Evolutionary conservation across 2,329 filamentous ascomycete species (phyloP).

Genomic region (Coniochaeta sp.): DNA sequence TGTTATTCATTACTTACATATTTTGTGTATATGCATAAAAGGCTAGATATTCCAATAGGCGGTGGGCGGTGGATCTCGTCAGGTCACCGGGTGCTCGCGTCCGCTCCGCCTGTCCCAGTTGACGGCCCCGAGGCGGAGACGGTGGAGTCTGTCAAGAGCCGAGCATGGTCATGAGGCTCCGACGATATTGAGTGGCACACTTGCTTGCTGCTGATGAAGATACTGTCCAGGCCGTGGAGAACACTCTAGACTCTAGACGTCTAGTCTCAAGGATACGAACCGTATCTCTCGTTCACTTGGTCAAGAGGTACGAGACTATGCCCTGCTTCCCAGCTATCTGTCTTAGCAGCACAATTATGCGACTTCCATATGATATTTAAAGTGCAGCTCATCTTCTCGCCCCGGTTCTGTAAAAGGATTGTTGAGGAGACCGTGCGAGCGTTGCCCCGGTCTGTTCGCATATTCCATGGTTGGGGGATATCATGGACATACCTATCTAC

Average conservation of each 20-base stretch:
- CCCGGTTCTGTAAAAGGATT: not conserved
- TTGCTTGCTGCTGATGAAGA: not conserved
- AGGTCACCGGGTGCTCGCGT: not conserved
- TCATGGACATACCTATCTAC: not conserved
- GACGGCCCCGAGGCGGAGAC: not conserved
- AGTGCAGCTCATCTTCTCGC: not conserved
- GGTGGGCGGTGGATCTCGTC: not conserved
- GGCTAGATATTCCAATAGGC: not conserved
- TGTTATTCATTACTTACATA: not conserved
- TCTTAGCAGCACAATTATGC: not conserved
- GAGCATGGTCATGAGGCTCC: slow-evolving; percentile 6
- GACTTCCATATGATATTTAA: not conserved
- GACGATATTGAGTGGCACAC: slow-evolving; percentile 1
- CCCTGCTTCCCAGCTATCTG: not conserved
- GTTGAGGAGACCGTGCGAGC: not conserved
- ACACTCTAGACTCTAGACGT: not conserved
- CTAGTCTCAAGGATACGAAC: not conserved
- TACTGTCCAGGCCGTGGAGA: not conserved
- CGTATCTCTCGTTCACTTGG: no score
- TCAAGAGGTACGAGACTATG: not conserved
- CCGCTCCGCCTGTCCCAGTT: not conserved
- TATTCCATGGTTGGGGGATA: not conserved
- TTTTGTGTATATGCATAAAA: not conserved
- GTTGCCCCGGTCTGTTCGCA: not conserved
- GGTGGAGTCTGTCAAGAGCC: not conserved